Evolutionary conservation across 805 yeast genomes (phyloP).

Genomic region (Monosporozyma servazzii): DNA sequence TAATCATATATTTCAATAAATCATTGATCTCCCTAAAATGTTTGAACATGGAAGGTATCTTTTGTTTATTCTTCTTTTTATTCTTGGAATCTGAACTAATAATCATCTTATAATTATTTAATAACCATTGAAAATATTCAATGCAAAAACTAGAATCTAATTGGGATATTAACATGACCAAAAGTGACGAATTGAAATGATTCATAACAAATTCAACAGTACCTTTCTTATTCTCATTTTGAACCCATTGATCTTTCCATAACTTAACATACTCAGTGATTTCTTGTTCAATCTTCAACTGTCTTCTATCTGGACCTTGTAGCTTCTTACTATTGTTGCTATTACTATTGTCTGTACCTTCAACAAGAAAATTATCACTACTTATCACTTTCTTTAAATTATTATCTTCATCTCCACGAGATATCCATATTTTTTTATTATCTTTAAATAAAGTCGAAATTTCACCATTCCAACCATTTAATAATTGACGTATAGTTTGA

Average conservation of each 20-base stretch:
- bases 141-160: not conserved
- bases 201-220: slow-evolving; percentile 11
- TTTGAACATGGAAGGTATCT: not conserved
- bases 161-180: slow-evolving; percentile 1
- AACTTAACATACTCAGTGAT: slow-evolving; percentile 10
- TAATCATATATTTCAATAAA: slow-evolving; percentile 4
- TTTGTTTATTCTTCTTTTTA: not conserved
- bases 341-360: slow-evolving; percentile 33
- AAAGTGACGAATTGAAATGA: slow-evolving; percentile 9
- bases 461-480: not conserved
- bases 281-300: slow-evolving; percentile 4
- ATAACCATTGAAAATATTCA: slow-evolving; percentile 12
- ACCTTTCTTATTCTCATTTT: slow-evolving; percentile 4
- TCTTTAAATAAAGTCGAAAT: not conserved
- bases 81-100: not conserved
- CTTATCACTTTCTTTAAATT: slow-evolving; percentile 12
- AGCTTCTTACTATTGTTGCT: slow-evolving; percentile 42
- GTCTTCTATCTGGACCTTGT: slow-evolving; percentile 32
- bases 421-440: slow-evolving; percentile 5
- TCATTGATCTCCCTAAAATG: not conserved
- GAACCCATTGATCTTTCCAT: slow-evolving; percentile 16
- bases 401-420: slow-evolving; percentile 14
- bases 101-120: slow-evolving; percentile 2
- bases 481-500: not conserved
- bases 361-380: slow-evolving; percentile 22